phyloP scores from a whole-genome alignment of 2,329 filamentous ascomycete species.

The Pyrenochaeta sp. region DNA sequence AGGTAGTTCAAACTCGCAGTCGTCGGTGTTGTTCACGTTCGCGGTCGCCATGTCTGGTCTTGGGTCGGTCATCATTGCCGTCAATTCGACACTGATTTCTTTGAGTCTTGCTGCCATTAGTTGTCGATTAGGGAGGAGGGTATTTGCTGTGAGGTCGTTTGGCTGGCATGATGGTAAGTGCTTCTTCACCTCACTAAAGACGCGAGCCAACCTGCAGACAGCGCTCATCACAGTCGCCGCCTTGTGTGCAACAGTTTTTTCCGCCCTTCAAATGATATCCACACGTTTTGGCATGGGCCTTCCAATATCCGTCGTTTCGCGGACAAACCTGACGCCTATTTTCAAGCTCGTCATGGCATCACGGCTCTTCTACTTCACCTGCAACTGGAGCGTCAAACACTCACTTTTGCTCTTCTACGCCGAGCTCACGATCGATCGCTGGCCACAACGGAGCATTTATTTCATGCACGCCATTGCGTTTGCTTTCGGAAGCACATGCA shows the following conservation, averaged over 20 bases:
- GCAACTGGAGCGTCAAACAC: slow-evolving; percentile 53
- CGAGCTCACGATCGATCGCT: slow-evolving; percentile 42
- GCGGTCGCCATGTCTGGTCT: slow-evolving; percentile 17
- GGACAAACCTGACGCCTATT: slow-evolving; percentile 15
- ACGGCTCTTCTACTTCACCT: slow-evolving; percentile 49
- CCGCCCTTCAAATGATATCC: slow-evolving; percentile 33
- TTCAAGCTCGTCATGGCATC: slow-evolving; percentile 34
- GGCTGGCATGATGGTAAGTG: slow-evolving; percentile 38
- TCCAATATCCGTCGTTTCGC: slow-evolving; percentile 16
- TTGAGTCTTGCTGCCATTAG: slow-evolving; percentile 32
- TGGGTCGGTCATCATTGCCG: slow-evolving; percentile 28
- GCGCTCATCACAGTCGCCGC: slow-evolving; percentile 34
- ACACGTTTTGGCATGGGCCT: slow-evolving; percentile 33
- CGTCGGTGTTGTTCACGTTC: neutral
- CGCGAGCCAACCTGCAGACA: slow-evolving; percentile 13
- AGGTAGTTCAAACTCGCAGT: too few species aligned
- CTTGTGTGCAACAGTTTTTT: slow-evolving; percentile 34
- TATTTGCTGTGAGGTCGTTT: slow-evolving; percentile 31
- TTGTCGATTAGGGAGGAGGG: slow-evolving; percentile 31
- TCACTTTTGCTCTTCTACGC: slow-evolving; percentile 52
- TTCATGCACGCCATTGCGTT: slow-evolving; percentile 46
- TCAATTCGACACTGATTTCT: slow-evolving; percentile 34
- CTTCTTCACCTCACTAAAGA: neutral
- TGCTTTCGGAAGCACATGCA: slow-evolving; percentile 42
- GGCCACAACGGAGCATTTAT: slow-evolving; percentile 36